Conservation (phyloP, 73 alveolate genomes). For the Paramecium primaurelia region DNA sequence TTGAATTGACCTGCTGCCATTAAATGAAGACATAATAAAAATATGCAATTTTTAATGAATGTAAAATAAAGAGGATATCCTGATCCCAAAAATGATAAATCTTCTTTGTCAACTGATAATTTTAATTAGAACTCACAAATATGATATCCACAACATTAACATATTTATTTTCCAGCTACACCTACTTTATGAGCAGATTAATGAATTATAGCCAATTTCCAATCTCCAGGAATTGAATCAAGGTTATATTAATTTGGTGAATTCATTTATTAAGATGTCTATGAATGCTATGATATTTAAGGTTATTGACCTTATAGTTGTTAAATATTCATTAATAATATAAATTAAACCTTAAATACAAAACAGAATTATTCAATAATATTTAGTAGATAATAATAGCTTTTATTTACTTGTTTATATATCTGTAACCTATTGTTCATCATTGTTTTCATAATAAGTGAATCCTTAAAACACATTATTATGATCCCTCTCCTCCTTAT, state of each 20-base stretch:
- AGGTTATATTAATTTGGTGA: neutral
- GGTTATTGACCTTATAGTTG: neutral
- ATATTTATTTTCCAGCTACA: neutral
- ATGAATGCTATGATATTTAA: neutral
- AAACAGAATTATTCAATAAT: neutral
- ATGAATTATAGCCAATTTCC: slow-evolving; percentile 31
- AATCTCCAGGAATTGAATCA: slow-evolving; percentile 48
- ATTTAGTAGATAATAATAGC: neutral
- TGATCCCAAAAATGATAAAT: slow-evolving; percentile 54
- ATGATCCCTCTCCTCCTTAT: neutral
- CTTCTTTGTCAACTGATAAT: slow-evolving; percentile 22
- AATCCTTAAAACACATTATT: neutral
- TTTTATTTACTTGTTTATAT: neutral
- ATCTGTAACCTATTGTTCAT: neutral
- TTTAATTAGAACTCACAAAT: neutral
- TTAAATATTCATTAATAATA: neutral
- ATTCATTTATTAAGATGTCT: neutral
- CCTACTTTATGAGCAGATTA: slow-evolving; percentile 42
- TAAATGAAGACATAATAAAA: neutral
- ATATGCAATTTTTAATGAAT: slow-evolving; percentile 37
- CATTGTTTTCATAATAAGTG: neutral
- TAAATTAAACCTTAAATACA: neutral
- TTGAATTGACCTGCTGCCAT: slow-evolving; percentile 39
- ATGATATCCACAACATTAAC: slow-evolving; percentile 44
- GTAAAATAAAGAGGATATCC: slow-evolving; percentile 55